Conservation (phyloP, 2,329 filamentous ascomycete genomes). For the Hymenoscyphus infarciens region DNA sequence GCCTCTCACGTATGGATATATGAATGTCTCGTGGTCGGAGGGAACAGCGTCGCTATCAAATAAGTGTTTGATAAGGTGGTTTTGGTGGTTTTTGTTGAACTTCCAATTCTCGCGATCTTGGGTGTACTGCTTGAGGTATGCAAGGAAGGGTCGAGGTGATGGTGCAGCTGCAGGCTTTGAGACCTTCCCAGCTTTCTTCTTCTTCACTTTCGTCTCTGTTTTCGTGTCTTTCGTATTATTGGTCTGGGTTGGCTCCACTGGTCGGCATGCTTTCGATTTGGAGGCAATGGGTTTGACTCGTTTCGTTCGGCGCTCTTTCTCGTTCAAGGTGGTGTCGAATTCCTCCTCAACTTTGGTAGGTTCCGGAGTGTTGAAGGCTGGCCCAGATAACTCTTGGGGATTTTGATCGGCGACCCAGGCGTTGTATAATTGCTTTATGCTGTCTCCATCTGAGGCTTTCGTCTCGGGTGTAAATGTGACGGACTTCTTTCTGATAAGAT, state of each 20-base stretch:
- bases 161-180: constrained; percentile 6
- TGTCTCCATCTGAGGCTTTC: constrained; percentile 55
- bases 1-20: constrained; percentile 75
- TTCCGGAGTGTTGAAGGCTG: constrained; percentile 29
- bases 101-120: constrained; percentile 74
- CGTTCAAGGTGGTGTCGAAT: constrained; percentile 29
- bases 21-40: constrained; percentile 60
- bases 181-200: constrained; percentile 17
- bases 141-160: constrained; percentile 59
- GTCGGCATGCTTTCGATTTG: constrained; percentile 9
- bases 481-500: constrained; percentile 46
- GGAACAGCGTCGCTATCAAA: constrained; percentile 72
- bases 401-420: constrained; percentile 44
- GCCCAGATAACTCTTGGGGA: constrained; percentile 28
- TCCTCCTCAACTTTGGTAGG: constrained; percentile 30
- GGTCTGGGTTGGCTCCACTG: constrained; percentile 3
- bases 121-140: constrained; percentile 76
- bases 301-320: constrained; percentile 31
- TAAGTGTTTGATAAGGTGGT: constrained; percentile 76
- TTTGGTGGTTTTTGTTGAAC: constrained; percentile 93
- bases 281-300: constrained; percentile 25
- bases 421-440: constrained; percentile 48
- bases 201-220: constrained; percentile 20
- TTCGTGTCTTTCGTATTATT: constrained; percentile 1
- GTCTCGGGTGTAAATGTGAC: constrained; percentile 64